A percentile compares a stretch with the other conserved stretches of the same genome.
phyloP scores from a whole-genome alignment of 2,329 filamentous ascomycete genomes.

The Sphaceloma murrayae region DNA sequence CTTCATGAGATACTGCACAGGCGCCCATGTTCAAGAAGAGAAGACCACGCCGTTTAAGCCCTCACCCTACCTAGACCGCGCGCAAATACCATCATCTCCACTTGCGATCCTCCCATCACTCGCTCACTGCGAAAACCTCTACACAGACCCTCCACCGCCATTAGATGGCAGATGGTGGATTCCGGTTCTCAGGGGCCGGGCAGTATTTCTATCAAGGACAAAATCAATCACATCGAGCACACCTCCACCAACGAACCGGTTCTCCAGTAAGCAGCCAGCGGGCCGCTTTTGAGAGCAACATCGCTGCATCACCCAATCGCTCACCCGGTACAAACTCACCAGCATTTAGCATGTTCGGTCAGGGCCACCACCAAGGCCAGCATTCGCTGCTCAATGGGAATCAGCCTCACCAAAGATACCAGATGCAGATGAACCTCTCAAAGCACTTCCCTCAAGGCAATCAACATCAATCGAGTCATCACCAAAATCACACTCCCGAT shows the following conservation, averaged over 20 bases:
- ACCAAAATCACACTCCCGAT: slow-evolving; percentile 37
- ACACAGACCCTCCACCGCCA: slow-evolving; percentile 26
- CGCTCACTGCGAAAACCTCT: slow-evolving; percentile 18
- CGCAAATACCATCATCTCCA: neutral
- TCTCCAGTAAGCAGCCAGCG: slow-evolving; percentile 35
- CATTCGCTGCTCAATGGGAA: slow-evolving; percentile 68
- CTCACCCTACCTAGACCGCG: slow-evolving; percentile 33
- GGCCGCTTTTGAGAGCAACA: slow-evolving; percentile 35
- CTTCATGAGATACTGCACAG: slow-evolving; percentile 28
- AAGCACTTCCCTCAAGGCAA: slow-evolving; percentile 57
- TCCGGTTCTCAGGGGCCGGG: slow-evolving; percentile 53
- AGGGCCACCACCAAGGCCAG: slow-evolving; percentile 56
- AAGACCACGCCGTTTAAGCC: slow-evolving; percentile 38
- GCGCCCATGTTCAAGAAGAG: slow-evolving; percentile 42
- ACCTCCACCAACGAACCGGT: slow-evolving; percentile 38
- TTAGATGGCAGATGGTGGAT: slow-evolving; percentile 61
- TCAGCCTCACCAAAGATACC: slow-evolving; percentile 47
- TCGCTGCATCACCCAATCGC: slow-evolving; percentile 50
- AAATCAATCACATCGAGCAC: slow-evolving; percentile 38
- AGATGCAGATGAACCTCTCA: slow-evolving; percentile 50
- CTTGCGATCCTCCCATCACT: neutral
- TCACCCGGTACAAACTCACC: slow-evolving; percentile 46
- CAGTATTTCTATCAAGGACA: slow-evolving; percentile 50
- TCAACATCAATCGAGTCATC: slow-evolving; percentile 25
- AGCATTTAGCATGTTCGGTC: slow-evolving; percentile 59